Evolutionary conservation across 768 basidiomycete species (phyloP), one percentile per base, ranked within the genome.

Genomic region (Ramaria rubella): DNA sequence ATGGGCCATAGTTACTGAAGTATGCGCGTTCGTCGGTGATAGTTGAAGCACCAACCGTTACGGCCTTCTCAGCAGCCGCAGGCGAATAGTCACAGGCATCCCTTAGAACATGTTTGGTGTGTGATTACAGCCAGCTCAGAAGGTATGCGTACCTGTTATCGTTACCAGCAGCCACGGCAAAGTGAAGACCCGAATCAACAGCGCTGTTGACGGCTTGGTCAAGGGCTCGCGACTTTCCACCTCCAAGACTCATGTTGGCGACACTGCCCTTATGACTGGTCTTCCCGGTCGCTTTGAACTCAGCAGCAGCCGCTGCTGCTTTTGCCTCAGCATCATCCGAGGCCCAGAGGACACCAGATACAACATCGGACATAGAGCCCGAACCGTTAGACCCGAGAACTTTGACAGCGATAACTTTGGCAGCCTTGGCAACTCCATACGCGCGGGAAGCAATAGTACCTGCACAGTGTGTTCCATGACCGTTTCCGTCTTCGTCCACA

Each of bases 211-310:
- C 92, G 51, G 86, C 83, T 23, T 78, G 77, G 60, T 99, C 93
- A 51, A 98, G 79, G 31, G 90, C 81, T 21, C 74, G 78, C 5
- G 90, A 91, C 75, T 94, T 95, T 58, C 92, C 91, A 64, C 96
- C 96, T 60, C 96, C 96, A 52, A 99, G 86, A 69, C 86, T 89
- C 96, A 99, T 96, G 79, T 95, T 95, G 49, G 87, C 90, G 52
- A 94, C 93, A 17, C 92, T 93, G 23, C 96, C 96, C 76, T 93
- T 94, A 80, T 95, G 90, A 43, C 72, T 73, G 54, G 86, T 87
- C 74, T 80, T 85, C 53, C 90, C 88, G 19, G 90, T 92, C 29
- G 78, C 76, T 52, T 75, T 79, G 59, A 79, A 67, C 68, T 94
- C 90, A 11, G 79, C 78, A 7, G 72, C 74, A 17, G 91, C 87